These are phyloP conservation scores for Beta corolliflora DNA, from an alignment of 179 eudicot species.

Conservation along the genomic window DNA sequence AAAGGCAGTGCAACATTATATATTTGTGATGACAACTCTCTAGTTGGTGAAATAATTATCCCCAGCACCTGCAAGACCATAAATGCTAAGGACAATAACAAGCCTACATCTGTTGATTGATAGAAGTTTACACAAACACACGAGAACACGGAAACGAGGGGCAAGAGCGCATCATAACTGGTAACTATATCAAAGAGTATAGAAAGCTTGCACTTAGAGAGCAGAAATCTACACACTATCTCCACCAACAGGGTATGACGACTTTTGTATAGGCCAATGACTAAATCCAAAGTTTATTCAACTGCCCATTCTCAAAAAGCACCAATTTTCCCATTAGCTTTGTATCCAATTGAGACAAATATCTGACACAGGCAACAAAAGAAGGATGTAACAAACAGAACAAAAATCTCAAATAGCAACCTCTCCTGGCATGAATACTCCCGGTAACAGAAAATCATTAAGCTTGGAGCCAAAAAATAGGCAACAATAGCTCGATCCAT, in stretches of 20 bases:
- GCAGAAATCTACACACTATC: no score
- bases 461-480: background rate
- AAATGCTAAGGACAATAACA: conserved; percentile 14
- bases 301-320: background rate
- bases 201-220: background rate
- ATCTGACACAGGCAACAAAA: background rate
- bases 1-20: conserved; percentile 86
- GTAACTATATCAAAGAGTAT: background rate
- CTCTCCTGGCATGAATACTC: background rate
- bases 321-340: background rate
- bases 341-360: background rate
- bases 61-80: conserved; percentile 65
- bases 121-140: no score
- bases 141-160: background rate
- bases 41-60: conserved; percentile 80
- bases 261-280: background rate
- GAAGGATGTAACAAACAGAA: background rate
- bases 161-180: background rate
- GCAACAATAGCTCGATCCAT: background rate
- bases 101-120: background rate
- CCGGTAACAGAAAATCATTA: background rate
- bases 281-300: background rate
- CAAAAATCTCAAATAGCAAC: background rate
- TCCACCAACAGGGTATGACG: background rate
- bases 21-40: conserved; percentile 89